Percentiles rank a stretch among this genome's conserved stretches.
Conservation (phyloP, 2,329 filamentous ascomycete genomes). For the Fusarium protoensiforme region DNA sequence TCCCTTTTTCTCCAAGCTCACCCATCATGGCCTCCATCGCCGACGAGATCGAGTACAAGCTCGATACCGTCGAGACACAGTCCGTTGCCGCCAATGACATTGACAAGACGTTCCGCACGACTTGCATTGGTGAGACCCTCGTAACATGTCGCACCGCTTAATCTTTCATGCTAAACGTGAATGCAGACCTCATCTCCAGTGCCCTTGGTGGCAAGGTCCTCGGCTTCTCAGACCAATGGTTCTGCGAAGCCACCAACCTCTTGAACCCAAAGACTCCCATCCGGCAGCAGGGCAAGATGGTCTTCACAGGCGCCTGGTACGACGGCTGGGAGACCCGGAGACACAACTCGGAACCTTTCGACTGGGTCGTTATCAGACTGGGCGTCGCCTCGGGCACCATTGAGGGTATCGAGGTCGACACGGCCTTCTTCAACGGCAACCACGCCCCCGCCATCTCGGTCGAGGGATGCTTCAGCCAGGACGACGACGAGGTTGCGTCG, state of each 20-base stretch:
- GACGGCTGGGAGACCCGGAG: constrained; percentile 77
- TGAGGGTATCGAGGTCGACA: constrained; percentile 82
- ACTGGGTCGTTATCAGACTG: constrained; percentile 74
- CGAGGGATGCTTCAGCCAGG: constrained; percentile 76
- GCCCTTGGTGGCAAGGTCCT: constrained; percentile 72
- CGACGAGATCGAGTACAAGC: constrained; percentile 64
- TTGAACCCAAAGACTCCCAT: constrained; percentile 73
- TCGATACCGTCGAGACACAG: constrained; percentile 64
- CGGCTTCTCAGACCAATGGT: constrained; percentile 76
- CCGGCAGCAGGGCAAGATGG: constrained; percentile 73
- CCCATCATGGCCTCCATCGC: constrained; percentile 49
- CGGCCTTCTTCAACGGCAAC: constrained; percentile 84
- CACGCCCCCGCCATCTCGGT: constrained; percentile 83
- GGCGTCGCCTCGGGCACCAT: constrained; percentile 78
- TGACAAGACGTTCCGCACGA: constrained; percentile 70
- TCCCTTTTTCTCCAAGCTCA: neutral
- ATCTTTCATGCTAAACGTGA: neutral
- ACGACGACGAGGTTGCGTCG: constrained; percentile 72
- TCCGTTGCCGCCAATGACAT: constrained; percentile 64
- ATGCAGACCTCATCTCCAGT: constrained; percentile 68
- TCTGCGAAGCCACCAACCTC: constrained; percentile 73
- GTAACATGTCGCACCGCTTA: neutral
- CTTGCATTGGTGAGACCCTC: constrained; percentile 64
- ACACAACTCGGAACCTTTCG: constrained; percentile 72
- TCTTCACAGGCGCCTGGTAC: constrained; percentile 76